Conservation (phyloP, 75 land plant species). For the Selaginella tamariscina region DNA sequence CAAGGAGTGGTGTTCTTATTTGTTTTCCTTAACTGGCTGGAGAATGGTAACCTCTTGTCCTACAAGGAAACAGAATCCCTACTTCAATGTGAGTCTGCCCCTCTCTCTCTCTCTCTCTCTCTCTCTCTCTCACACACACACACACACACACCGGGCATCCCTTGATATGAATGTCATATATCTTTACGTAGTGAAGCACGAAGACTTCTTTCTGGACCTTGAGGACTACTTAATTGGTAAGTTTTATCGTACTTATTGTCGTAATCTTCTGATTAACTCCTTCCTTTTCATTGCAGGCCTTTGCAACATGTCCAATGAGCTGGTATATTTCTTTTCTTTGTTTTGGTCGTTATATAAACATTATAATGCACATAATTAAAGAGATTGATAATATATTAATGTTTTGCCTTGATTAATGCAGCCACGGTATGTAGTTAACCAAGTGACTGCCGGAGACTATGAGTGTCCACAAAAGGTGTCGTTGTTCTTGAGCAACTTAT, state of each 20-base stretch:
- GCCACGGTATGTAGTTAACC: constrained; percentile 89
- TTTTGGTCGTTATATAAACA: not conserved
- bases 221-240: constrained; percentile 85
- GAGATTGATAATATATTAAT: too few relatives aligned
- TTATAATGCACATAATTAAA: too few relatives aligned
- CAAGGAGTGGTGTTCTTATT: constrained; percentile 54
- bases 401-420: constrained; percentile 18
- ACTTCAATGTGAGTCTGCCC: constrained; percentile 49
- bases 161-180: not conserved
- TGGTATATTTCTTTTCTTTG: constrained; percentile 35
- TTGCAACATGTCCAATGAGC: constrained; percentile 83
- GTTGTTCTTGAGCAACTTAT: constrained; percentile 61
- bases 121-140: not conserved
- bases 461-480: constrained; percentile 71
- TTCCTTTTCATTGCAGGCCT: constrained; percentile 48
- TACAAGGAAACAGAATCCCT: constrained; percentile 52
- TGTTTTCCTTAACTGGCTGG: constrained; percentile 78
- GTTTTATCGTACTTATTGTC: constrained; percentile 14
- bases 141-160: not conserved
- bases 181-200: constrained; percentile 38
- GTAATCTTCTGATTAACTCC: not conserved
- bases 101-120: not conserved
- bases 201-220: constrained; percentile 59
- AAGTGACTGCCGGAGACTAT: constrained; percentile 76
- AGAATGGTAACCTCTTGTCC: constrained; percentile 57